phyloP scores from a whole-genome alignment of 129 eudicot species.

The Artemisia tridentata region DNA sequence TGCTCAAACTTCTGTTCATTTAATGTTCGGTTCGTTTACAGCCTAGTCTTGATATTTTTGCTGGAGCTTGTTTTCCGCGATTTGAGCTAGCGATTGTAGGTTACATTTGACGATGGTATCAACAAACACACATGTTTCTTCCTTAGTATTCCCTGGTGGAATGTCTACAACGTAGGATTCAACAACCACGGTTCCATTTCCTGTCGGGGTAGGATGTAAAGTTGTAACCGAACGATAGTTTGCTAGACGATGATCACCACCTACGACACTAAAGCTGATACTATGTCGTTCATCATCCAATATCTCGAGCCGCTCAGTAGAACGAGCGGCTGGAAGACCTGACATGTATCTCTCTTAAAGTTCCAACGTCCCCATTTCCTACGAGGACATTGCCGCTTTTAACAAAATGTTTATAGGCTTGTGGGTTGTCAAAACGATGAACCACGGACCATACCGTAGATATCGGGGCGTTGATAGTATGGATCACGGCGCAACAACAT shows the following conservation, averaged over 20 bases:
- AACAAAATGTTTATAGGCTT: conserved; percentile 85
- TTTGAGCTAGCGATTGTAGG: conserved; percentile 72
- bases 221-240: conserved; percentile 82
- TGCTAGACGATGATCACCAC: conserved; percentile 78
- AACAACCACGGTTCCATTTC: conserved; percentile 61
- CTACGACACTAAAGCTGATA: conserved; percentile 81
- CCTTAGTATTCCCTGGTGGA: conserved; percentile 76
- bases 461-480: conserved; percentile 64
- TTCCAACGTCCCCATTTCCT: conserved; percentile 74
- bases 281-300: conserved; percentile 78
- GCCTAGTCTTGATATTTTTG: conserved; percentile 13
- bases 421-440: conserved; percentile 92
- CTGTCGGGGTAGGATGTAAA: conserved; percentile 47
- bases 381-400: conserved; percentile 67
- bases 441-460: conserved; percentile 75
- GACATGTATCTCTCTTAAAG: conserved; percentile 74
- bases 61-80: conserved; percentile 47
- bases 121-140: conserved; percentile 76
- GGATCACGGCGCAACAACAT: conserved; percentile 81
- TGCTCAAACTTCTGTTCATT: no score
- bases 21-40: neutral
- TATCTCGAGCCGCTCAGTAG: conserved; percentile 74
- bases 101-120: conserved; percentile 82
- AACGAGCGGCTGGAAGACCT: conserved; percentile 76
- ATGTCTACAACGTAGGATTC: conserved; percentile 83